Conservation (phyloP, 1,139 yeast genomes). For the Barnettozyma hawaiiensis region DNA sequence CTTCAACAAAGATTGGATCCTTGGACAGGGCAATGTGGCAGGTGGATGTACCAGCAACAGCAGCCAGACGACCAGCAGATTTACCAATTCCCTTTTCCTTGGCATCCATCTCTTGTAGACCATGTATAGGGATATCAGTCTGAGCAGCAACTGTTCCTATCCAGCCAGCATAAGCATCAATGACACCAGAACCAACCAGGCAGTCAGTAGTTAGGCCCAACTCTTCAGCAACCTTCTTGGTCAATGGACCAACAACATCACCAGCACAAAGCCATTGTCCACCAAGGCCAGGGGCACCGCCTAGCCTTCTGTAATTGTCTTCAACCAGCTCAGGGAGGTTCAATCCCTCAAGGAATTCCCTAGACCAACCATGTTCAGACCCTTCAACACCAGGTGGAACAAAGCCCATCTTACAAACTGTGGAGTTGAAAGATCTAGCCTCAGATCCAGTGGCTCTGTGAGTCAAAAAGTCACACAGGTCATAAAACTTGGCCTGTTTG, state of each 20-base stretch:
- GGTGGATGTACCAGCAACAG: slow-evolving; percentile 97
- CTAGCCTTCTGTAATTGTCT: slow-evolving; percentile 71
- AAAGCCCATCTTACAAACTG: slow-evolving; percentile 93
- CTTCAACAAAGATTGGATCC: slow-evolving; percentile 84
- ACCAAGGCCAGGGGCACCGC: slow-evolving; percentile 72
- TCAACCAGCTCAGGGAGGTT: slow-evolving; percentile 74
- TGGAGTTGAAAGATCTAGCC: slow-evolving; percentile 81
- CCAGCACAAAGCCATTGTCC: slow-evolving; percentile 84
- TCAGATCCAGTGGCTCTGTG: slow-evolving; percentile 86
- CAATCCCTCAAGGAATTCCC: slow-evolving; percentile 60
- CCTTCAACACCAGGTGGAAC: slow-evolving; percentile 89
- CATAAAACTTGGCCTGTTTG: slow-evolving; percentile 74
- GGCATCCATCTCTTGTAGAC: slow-evolving; percentile 91
- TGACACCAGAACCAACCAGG: slow-evolving; percentile 90
- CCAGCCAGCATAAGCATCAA: slow-evolving; percentile 99
- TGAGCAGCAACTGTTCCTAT: slow-evolving; percentile 95
- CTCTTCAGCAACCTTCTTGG: slow-evolving; percentile 65
- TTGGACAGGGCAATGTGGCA: slow-evolving; percentile 89
- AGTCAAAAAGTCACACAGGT: slow-evolving; percentile 84
- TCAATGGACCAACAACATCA: slow-evolving; percentile 72
- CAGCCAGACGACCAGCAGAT: slow-evolving; percentile 84
- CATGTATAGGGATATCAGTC: slow-evolving; percentile 97
- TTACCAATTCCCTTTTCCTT: slow-evolving; percentile 43
- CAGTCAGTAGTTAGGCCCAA: slow-evolving; percentile 76
- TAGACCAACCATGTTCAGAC: slow-evolving; percentile 84